A percentile compares a stretch with the other conserved stretches of the same genome.
These are phyloP conservation scores for Medicago truncatula DNA, from an alignment of 306 rosid genomes.

Conservation along the genomic window MtrunA17r5.0-ANR NC_053049.1:35625001-35625500, in stretches of 20 bases:
- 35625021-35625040: constrained; percentile 91
- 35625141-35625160: constrained; percentile 74
- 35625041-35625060: constrained; percentile 93
- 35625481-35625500: constrained; percentile 79
- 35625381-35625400: constrained; percentile 83
- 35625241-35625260: constrained; percentile 82
- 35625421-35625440: constrained; percentile 66
- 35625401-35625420: constrained; percentile 72
- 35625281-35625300: constrained; percentile 62
- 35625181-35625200: constrained; percentile 76
- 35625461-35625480: constrained; percentile 87
- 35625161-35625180: constrained; percentile 76
- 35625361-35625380: constrained; percentile 95
- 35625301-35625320: constrained; percentile 69
- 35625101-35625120: constrained; percentile 79
- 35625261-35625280: constrained; percentile 63
- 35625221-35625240: constrained; percentile 80
- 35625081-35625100: constrained; percentile 69
- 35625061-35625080: constrained; percentile 60
- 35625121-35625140: constrained; percentile 86
- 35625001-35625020: constrained; percentile 83
- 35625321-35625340: constrained; percentile 55
- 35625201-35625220: constrained; percentile 86
- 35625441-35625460: constrained; percentile 74
- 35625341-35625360: constrained; percentile 72